A percentile compares a stretch with the other conserved stretches of the same genome.
Conservation (phyloP, 768 basidiomycete genomes). For the Rhizopogon sp. region DNA sequence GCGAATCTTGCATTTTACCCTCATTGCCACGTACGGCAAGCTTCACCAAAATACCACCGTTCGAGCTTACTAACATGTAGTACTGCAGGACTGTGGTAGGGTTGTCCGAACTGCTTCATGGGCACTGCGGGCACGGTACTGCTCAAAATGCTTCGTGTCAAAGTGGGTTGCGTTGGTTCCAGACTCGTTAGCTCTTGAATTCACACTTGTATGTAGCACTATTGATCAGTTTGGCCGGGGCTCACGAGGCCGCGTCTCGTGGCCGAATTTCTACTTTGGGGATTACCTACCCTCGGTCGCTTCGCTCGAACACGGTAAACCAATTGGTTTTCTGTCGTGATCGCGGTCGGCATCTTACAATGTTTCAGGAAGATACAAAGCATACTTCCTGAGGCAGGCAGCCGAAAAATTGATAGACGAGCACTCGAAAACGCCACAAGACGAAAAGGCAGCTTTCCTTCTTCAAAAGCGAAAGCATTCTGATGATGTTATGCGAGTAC, state of each 20-base stretch:
- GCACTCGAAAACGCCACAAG: neutral
- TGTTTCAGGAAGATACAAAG: neutral
- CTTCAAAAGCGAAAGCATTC: neutral
- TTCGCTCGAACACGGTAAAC: neutral
- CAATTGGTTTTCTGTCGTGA: neutral
- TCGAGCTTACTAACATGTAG: neutral
- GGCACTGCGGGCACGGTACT: neutral
- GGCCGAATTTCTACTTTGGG: neutral
- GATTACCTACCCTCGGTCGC: neutral
- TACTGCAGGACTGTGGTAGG: neutral
- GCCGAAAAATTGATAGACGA: neutral
- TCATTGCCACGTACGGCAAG: neutral
- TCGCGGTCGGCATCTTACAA: neutral
- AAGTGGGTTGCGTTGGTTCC: neutral
- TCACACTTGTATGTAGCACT: neutral
- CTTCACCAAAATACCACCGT: neutral
- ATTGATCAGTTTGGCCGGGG: neutral
- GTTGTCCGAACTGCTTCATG: neutral
- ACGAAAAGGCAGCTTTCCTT: neutral
- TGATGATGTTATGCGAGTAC: neutral
- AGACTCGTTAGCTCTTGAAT: neutral
- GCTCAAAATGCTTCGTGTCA: neutral
- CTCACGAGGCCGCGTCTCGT: too few relatives aligned
- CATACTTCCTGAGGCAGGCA: neutral
- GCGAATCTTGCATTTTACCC: constrained; percentile 36